phyloP scores from a whole-genome alignment of 768 basidiomycete species.

The Tulasnella sp. region DNA sequence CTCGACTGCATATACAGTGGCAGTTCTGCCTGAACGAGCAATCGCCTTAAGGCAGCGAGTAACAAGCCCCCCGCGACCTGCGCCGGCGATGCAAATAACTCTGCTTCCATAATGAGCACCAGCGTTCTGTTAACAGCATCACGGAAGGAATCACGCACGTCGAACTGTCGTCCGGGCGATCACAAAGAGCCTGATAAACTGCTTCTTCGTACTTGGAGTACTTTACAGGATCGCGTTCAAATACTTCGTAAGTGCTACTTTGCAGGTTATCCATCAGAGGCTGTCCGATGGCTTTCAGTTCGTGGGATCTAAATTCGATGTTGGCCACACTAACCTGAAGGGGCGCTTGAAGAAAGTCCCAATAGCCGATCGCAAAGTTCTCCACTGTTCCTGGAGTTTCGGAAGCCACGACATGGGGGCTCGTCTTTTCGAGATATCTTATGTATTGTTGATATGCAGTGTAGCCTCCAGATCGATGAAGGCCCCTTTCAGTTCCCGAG shows the following conservation, averaged over 20 bases:
- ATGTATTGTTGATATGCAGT: slow-evolving; percentile 86
- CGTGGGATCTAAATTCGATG: slow-evolving; percentile 5
- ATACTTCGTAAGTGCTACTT: slow-evolving; percentile 92
- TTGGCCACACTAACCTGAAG: slow-evolving; percentile 53
- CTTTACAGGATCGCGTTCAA: slow-evolving; percentile 96
- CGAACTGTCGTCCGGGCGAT: slow-evolving; percentile 51
- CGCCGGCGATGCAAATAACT: slow-evolving; percentile 84
- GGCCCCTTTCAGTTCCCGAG: slow-evolving; percentile 51
- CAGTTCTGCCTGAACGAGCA: slow-evolving; percentile 53
- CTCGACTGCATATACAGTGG: slow-evolving; percentile 78
- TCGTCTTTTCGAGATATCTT: slow-evolving; percentile 72
- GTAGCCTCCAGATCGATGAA: slow-evolving; percentile 78
- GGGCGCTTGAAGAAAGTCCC: slow-evolving; percentile 92
- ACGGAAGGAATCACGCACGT: slow-evolving; percentile 44
- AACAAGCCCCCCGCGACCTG: slow-evolving; percentile 89
- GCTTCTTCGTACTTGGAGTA: slow-evolving; percentile 88
- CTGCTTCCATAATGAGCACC: slow-evolving; percentile 36
- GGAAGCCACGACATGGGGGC: slow-evolving; percentile 54
- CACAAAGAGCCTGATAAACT: slow-evolving; percentile 40
- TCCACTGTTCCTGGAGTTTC: slow-evolving; percentile 70
- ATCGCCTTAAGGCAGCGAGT: slow-evolving; percentile 74
- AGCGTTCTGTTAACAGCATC: not conserved
- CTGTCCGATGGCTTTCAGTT: slow-evolving; percentile 36
- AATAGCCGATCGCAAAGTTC: slow-evolving; percentile 85
- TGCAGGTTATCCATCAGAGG: slow-evolving; percentile 97